Percentiles rank a stretch among this genome's conserved stretches.
phyloP scores from a whole-genome alignment of 495 filamentous ascomycete species.

The Usnea hakonensis region DNA sequence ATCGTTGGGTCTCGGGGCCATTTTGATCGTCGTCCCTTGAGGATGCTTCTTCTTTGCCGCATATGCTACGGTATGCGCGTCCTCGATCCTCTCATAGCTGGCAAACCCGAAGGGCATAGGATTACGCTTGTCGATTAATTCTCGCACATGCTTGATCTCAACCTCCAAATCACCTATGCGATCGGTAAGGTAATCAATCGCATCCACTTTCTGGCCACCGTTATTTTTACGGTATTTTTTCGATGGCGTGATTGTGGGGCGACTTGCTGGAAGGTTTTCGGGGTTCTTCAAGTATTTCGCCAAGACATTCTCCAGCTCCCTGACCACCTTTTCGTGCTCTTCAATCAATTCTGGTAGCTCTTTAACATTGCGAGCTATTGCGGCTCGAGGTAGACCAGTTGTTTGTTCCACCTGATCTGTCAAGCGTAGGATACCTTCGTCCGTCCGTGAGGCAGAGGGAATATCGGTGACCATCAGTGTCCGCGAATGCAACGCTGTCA shows the following conservation, averaged over 20 bases:
- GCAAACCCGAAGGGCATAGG: conserved; percentile 91
- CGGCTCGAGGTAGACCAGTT: conserved; percentile 65
- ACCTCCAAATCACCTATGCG: conserved; percentile 76
- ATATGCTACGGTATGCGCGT: conserved; percentile 84
- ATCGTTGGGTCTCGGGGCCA: conserved; percentile 84
- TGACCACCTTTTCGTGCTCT: conserved; percentile 73
- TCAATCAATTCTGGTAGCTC: conserved; percentile 76
- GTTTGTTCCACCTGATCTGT: conserved; percentile 68
- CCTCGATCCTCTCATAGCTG: conserved; percentile 77
- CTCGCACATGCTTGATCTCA: conserved; percentile 74
- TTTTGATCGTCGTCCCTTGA: conserved; percentile 64
- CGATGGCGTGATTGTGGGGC: conserved; percentile 71
- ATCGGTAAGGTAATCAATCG: conserved; percentile 85
- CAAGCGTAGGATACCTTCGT: conserved; percentile 78
- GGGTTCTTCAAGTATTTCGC: conserved; percentile 88
- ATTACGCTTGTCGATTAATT: conserved; percentile 74
- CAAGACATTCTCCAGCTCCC: conserved; percentile 70
- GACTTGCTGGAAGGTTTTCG: conserved; percentile 64
- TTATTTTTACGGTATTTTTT: conserved; percentile 52
- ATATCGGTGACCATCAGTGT: conserved; percentile 93
- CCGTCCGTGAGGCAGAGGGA: conserved; percentile 59
- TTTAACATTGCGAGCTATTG: conserved; percentile 86
- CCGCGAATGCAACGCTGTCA: conserved; percentile 77
- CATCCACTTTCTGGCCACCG: conserved; percentile 59
- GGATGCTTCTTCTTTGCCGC: conserved; percentile 70